Percentiles rank a stretch among this genome's conserved stretches.
Evolutionary conservation across 2,329 filamentous ascomycete species (phyloP).

Genomic region (Neonectria punicea): DNA sequence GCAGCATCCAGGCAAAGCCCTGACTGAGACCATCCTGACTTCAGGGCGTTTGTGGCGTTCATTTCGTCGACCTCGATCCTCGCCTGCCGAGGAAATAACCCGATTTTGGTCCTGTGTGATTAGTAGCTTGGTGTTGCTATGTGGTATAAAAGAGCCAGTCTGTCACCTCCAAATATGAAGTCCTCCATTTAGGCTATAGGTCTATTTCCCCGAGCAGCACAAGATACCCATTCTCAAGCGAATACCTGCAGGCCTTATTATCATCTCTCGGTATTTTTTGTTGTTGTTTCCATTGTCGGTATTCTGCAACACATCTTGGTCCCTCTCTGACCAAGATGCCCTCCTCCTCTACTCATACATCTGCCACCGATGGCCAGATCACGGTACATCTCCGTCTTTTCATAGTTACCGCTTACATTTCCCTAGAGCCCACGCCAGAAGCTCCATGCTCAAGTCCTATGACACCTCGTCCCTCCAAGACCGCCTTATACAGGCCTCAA

Average conservation of each 20-base stretch:
- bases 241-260: neutral
- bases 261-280: neutral
- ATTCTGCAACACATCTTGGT: neutral
- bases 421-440: neutral
- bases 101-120: no score
- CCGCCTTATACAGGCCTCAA: constrained; percentile 8
- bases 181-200: neutral
- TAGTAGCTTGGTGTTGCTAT: no score
- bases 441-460: constrained; percentile 14
- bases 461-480: constrained; percentile 17
- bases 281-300: neutral
- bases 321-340: neutral
- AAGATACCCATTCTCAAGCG: neutral
- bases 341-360: neutral
- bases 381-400: neutral
- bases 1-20: no score
- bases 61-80: no score
- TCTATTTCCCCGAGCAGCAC: neutral
- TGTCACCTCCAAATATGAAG: neutral
- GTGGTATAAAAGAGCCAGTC: neutral
- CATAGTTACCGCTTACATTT: neutral
- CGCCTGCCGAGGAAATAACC: no score
- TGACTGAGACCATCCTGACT: no score
- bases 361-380: neutral
- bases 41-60: no score